A percentile compares a stretch with the other conserved stretches of the same genome.
Evolutionary conservation across 768 basidiomycete genomes (phyloP).

Genomic region (Crassisporium funariophilum): DNA sequence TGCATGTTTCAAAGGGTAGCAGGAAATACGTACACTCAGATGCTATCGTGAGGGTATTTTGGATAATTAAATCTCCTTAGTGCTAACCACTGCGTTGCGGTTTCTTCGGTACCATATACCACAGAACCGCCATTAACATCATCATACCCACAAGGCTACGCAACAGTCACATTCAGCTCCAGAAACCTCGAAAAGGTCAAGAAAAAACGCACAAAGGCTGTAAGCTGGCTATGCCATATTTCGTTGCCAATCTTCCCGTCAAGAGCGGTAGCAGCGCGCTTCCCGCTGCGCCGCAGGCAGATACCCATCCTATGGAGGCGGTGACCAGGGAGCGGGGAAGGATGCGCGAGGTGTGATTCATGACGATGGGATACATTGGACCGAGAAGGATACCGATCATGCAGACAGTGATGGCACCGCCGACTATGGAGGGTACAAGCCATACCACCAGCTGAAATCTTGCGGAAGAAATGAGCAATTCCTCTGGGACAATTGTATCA

Average conservation of each 20-base stretch:
- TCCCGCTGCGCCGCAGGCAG: constrained; percentile 65
- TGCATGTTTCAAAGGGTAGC: too few species aligned
- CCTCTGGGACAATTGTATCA: too few species aligned
- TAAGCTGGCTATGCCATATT: constrained; percentile 56
- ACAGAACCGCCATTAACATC: too few species aligned
- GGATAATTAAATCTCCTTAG: too few species aligned
- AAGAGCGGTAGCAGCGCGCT: constrained; percentile 70
- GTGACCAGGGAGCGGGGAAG: constrained; percentile 69
- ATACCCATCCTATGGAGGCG: constrained; percentile 62
- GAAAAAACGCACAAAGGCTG: constrained; percentile 52
- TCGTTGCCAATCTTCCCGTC: constrained; percentile 63
- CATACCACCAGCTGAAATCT: constrained; percentile 9
- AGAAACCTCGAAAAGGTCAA: too few species aligned
- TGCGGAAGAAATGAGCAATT: too few species aligned
- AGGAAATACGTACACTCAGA: too few species aligned
- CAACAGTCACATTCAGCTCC: too few species aligned
- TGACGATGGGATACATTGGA: constrained; percentile 69
- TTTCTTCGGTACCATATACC: too few species aligned
- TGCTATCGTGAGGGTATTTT: too few species aligned
- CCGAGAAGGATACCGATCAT: constrained; percentile 67
- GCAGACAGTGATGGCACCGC: constrained; percentile 59
- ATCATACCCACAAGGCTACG: too few species aligned
- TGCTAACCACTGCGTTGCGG: too few species aligned
- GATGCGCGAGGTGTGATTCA: constrained; percentile 66
- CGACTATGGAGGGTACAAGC: constrained; percentile 46